Percentiles rank a stretch among this genome's conserved stretches.
Conservation (phyloP, 2,329 filamentous ascomycete genomes). For the Cercospora sp. region DNA sequence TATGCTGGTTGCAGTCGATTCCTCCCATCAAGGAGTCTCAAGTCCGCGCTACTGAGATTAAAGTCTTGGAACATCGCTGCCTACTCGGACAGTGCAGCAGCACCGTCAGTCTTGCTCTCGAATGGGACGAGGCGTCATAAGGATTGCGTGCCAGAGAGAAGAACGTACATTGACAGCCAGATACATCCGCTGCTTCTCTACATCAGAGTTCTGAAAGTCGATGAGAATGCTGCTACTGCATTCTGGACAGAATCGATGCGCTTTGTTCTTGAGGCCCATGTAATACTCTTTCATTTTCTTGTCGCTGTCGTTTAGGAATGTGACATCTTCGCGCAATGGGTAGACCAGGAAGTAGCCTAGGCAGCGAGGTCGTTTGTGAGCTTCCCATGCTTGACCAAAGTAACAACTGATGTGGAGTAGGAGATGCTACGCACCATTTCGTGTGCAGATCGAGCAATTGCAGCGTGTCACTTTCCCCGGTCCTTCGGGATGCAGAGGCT, state of each 20-base stretch:
- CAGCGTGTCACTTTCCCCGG: not conserved
- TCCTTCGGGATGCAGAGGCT: not conserved
- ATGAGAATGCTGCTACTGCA: not conserved
- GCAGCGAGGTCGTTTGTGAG: not conserved
- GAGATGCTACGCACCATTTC: not conserved
- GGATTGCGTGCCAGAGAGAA: too few species aligned
- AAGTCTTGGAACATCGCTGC: not conserved
- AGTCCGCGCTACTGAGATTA: not conserved
- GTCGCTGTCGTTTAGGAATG: not conserved
- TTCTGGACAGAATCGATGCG: not conserved
- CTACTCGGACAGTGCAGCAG: not conserved
- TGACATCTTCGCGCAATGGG: not conserved
- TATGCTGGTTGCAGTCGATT: not conserved
- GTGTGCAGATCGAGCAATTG: not conserved
- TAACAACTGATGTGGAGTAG: not conserved
- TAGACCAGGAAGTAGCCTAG: not conserved
- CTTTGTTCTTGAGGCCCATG: not conserved
- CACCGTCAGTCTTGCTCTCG: not conserved
- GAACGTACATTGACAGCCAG: not conserved
- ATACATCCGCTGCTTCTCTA: not conserved
- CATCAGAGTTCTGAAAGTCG: not conserved
- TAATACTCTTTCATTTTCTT: not conserved
- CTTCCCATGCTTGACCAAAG: not conserved
- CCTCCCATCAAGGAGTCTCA: not conserved
- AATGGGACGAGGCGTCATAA: too few species aligned